Conservation (phyloP, 768 basidiomycete genomes). For the Suillus americanus region DNA sequence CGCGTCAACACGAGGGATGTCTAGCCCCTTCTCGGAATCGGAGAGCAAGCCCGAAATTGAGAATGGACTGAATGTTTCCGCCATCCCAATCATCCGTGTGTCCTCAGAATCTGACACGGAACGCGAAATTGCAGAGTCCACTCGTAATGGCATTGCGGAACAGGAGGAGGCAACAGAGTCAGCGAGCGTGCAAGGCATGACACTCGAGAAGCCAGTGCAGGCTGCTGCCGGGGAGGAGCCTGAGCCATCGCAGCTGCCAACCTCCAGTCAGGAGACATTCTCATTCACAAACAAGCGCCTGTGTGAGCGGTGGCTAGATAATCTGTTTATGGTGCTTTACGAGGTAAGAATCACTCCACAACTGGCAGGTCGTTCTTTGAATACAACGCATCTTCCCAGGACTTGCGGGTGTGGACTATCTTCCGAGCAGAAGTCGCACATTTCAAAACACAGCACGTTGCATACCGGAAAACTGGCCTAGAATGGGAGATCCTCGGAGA, state of each 20-base stretch:
- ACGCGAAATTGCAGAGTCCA: slow-evolving; percentile 32
- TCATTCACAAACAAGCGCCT: slow-evolving; percentile 96
- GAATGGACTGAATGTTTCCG: slow-evolving; percentile 8
- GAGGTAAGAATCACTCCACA: slow-evolving; percentile 56
- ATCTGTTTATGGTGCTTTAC: slow-evolving; percentile 97
- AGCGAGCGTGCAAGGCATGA: slow-evolving; percentile 25
- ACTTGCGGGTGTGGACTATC: slow-evolving; percentile 97
- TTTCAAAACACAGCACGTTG: slow-evolving; percentile 98
- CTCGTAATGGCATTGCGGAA: slow-evolving; percentile 29
- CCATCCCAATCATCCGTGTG: slow-evolving; percentile 74
- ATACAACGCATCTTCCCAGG: slow-evolving; percentile 45
- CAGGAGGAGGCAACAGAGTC: slow-evolving; percentile 36
- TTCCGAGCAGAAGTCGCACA: slow-evolving; percentile 98
- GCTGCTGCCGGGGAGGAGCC: slow-evolving; percentile 39
- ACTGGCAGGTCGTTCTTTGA: neutral
- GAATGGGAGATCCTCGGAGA: slow-evolving; percentile 99
- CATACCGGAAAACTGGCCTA: slow-evolving; percentile 93
- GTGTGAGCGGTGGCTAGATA: slow-evolving; percentile 97
- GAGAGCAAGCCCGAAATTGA: slow-evolving; percentile 12
- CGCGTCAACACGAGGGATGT: slow-evolving; percentile 67
- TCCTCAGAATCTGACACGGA: slow-evolving; percentile 69
- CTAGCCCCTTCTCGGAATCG: slow-evolving; percentile 37
- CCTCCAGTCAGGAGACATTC: slow-evolving; percentile 57
- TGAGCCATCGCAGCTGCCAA: slow-evolving; percentile 19
- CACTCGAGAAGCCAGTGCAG: slow-evolving; percentile 42